phyloP scores from a whole-genome alignment of 177 flowering plant species.

The Vitis hybrid region DNA sequence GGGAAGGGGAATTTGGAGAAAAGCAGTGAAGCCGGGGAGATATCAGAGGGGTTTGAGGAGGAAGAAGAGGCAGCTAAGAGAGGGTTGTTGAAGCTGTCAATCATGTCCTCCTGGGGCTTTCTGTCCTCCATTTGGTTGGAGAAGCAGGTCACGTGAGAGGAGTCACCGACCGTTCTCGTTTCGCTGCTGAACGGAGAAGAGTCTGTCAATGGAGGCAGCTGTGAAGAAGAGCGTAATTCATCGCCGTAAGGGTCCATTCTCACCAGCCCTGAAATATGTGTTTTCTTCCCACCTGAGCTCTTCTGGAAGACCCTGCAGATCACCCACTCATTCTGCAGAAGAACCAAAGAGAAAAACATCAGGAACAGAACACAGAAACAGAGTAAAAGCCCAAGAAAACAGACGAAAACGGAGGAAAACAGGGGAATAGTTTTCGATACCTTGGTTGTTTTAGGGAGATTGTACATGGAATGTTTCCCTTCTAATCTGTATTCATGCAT shows the following conservation, averaged over 20 bases:
- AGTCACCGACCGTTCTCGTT: constrained; percentile 3
- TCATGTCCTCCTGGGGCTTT: constrained; percentile 10
- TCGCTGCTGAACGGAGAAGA: constrained; percentile 25
- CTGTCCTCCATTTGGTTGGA: constrained; percentile 36
- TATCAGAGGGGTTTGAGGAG: constrained; percentile 5
- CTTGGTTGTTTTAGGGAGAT: constrained; percentile 37
- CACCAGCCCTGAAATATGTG: constrained; percentile 26
- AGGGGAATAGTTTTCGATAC: constrained; percentile 9
- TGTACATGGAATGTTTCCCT: constrained; percentile 28
- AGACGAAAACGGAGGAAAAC: constrained; percentile 16
- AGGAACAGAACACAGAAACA: not conserved
- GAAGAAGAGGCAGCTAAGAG: constrained; percentile 9
- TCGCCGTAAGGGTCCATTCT: constrained; percentile 15
- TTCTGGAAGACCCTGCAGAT: constrained; percentile 43
- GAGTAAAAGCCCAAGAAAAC: not conserved
- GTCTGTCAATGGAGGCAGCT: constrained; percentile 47
- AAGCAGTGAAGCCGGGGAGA: constrained; percentile 23
- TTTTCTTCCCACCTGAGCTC: constrained; percentile 32
- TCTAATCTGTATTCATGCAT: constrained; percentile 53
- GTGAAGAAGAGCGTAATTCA: constrained; percentile 12
- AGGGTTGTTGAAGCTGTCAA: constrained; percentile 14
- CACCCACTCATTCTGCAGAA: constrained; percentile 50
- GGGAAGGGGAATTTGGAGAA: constrained; percentile 28
- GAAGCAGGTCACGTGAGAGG: constrained; percentile 52
- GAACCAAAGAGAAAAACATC: not conserved